A percentile compares a stretch with the other conserved stretches of the same genome.
These are phyloP conservation scores for Suillus hirtellus DNA, from an alignment of 768 basidiomycete genomes.

Conservation along the genomic window DNA sequence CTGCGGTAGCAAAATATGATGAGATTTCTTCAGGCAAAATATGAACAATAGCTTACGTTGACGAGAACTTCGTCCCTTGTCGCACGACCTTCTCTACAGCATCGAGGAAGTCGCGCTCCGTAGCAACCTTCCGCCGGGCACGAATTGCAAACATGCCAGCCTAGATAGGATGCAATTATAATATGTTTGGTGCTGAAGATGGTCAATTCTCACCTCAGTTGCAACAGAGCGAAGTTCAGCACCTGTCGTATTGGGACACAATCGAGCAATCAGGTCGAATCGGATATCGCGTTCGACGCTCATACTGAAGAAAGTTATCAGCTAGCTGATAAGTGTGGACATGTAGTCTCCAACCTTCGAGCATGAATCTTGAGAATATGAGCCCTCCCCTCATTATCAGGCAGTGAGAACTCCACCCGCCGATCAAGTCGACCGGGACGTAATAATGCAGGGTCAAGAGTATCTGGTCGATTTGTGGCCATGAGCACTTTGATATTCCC, in stretches of 20 bases:
- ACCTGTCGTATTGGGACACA: conserved; percentile 98
- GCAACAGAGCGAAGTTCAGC: conserved; percentile 97
- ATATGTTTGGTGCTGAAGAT: conserved; percentile 5
- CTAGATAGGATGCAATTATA: conserved; percentile 34
- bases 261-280: conserved; percentile 93
- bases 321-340: conserved; percentile 1
- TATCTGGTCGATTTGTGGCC: conserved; percentile 99
- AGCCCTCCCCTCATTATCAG: conserved; percentile 93
- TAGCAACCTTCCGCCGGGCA: conserved; percentile 92
- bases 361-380: conserved; percentile 98
- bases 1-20: conserved; percentile 37
- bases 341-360: conserved; percentile 59
- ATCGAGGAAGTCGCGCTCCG: conserved; percentile 96
- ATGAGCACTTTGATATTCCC: conserved; percentile 99
- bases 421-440: conserved; percentile 96
- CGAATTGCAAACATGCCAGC: conserved; percentile 99
- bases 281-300: conserved; percentile 96
- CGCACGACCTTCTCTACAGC: conserved; percentile 98
- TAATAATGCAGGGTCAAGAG: conserved; percentile 93
- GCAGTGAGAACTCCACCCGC: conserved; percentile 94
- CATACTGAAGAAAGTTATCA: conserved; percentile 59
- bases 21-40: conserved; percentile 5
- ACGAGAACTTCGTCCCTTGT: conserved; percentile 97
- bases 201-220: conserved; percentile 69
- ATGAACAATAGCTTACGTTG: conserved; percentile 65